Conservation (phyloP, 106 monocot genomes). For the Acorus gramineus region DNA sequence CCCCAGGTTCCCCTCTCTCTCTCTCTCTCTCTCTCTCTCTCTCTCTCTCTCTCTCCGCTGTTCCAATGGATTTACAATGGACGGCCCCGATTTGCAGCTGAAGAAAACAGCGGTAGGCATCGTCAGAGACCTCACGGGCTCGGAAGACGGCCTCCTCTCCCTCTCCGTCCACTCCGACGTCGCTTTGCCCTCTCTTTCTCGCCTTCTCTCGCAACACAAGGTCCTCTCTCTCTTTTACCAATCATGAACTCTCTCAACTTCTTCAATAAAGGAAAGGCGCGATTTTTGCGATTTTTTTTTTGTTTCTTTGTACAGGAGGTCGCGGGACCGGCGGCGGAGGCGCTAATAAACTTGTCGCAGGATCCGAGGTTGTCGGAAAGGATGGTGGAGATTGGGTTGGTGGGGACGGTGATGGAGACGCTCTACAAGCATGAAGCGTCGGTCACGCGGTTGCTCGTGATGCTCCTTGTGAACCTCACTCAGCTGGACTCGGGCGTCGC, state of each 20-base stretch:
- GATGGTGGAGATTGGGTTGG: conserved; percentile 38
- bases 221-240: too few relatives aligned
- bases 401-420: conserved; percentile 39
- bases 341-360: conserved; percentile 84
- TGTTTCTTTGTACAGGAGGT: neutral
- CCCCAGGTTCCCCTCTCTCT: conserved; percentile 28
- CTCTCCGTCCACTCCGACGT: conserved; percentile 35
- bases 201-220: conserved; percentile 27
- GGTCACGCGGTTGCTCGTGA: conserved; percentile 43
- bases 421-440: conserved; percentile 23
- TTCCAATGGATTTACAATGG: neutral
- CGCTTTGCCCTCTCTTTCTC: conserved; percentile 33
- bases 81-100: conserved; percentile 18
- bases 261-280: too few relatives aligned
- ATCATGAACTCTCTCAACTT: too few relatives aligned
- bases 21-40: neutral
- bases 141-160: conserved; percentile 40
- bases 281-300: too few relatives aligned
- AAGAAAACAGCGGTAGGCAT: conserved; percentile 71
- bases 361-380: conserved; percentile 24
- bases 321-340: conserved; percentile 49
- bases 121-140: conserved; percentile 69
- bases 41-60: neutral
- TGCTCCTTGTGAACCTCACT: conserved; percentile 82
- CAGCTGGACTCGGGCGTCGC: conserved; percentile 61